A percentile compares a stretch with the other conserved stretches of the same genome.
These are phyloP conservation scores for Cystoderma amianthinum DNA, from an alignment of 768 basidiomycete genomes.

Conservation along the genomic window DNA sequence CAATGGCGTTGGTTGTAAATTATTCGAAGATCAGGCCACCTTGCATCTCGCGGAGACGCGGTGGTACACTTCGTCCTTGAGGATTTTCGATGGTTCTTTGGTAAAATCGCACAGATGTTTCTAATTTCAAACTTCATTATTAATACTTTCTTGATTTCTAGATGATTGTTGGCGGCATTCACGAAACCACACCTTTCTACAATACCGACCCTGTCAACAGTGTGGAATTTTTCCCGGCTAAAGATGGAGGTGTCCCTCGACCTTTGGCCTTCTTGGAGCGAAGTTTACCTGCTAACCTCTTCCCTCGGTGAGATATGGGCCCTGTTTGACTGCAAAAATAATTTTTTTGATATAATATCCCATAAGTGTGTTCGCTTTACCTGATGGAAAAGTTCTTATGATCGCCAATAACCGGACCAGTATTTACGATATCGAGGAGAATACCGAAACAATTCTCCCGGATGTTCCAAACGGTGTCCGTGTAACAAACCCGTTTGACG, in stretches of 20 bases:
- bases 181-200: slow-evolving; percentile 43
- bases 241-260: slow-evolving; percentile 25
- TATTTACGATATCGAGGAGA: slow-evolving; percentile 28
- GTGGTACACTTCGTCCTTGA: slow-evolving; percentile 34
- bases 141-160: too few relatives aligned
- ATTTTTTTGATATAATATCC: too few relatives aligned
- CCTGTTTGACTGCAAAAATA: too few relatives aligned
- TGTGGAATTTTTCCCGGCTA: slow-evolving; percentile 32
- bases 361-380: slow-evolving; percentile 23
- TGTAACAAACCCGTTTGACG: slow-evolving; percentile 33
- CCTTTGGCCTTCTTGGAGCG: slow-evolving; percentile 18
- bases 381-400: slow-evolving; percentile 35
- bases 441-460: slow-evolving; percentile 30
- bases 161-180: slow-evolving; percentile 19
- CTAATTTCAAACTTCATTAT: too few relatives aligned
- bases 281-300: slow-evolving; percentile 18
- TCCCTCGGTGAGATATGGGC: slow-evolving; percentile 21
- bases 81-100: slow-evolving; percentile 23
- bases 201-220: slow-evolving; percentile 50
- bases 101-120: slow-evolving; percentile 21
- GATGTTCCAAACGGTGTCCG: slow-evolving; percentile 38
- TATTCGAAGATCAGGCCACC: slow-evolving; percentile 25
- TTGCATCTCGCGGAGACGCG: slow-evolving; percentile 26
- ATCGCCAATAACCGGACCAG: slow-evolving; percentile 34
- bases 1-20: slow-evolving; percentile 19